Evolutionary conservation across 2,329 filamentous ascomycete species (phyloP).

Genomic region (Diaporthe destruens): DNA sequence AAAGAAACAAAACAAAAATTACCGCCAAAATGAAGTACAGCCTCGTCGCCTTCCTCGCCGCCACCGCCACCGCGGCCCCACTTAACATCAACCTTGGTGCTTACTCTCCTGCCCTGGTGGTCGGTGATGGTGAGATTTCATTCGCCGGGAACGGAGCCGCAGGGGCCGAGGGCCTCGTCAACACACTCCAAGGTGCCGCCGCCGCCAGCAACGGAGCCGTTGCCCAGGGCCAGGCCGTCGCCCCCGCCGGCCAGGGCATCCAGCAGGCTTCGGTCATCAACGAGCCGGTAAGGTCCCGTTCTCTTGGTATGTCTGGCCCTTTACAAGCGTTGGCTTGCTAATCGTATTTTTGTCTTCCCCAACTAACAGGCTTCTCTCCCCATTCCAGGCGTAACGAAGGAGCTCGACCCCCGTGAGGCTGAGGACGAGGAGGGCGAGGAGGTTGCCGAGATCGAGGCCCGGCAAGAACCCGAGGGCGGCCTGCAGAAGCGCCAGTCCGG

Average conservation of each 20-base stretch:
- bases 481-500: constrained; percentile 54
- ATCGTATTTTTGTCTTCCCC: neutral
- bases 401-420: constrained; percentile 38
- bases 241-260: constrained; percentile 4
- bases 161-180: constrained; percentile 56
- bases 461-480: constrained; percentile 31
- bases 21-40: constrained; percentile 39
- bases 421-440: constrained; percentile 6
- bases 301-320: constrained; percentile 23
- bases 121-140: constrained; percentile 66
- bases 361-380: constrained; percentile 38
- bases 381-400: constrained; percentile 33
- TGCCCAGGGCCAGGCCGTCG: constrained; percentile 37
- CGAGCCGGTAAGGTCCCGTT: constrained; percentile 37
- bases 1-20: neutral
- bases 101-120: constrained; percentile 64
- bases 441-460: constrained; percentile 27
- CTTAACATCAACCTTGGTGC: constrained; percentile 66
- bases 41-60: constrained; percentile 36
- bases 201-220: constrained; percentile 53
- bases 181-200: constrained; percentile 58
- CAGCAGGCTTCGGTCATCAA: constrained; percentile 36
- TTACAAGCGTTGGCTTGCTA: constrained; percentile 4
- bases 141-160: constrained; percentile 55
- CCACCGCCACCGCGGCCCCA: constrained; percentile 54